Conservation (phyloP, 257 asterid species). For the Paulownia fortunei region DNA sequence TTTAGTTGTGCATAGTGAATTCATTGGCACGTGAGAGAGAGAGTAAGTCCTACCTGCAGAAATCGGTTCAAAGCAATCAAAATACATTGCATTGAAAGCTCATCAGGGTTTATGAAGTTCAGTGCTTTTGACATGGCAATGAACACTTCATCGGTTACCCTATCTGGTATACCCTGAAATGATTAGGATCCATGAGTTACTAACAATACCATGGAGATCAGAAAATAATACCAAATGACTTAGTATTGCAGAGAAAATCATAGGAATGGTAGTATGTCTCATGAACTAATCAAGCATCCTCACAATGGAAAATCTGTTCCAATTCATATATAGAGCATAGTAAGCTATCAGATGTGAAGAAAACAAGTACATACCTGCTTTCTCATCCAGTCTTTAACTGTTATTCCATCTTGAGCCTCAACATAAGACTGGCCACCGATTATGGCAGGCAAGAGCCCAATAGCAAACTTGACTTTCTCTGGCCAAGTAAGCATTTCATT, state of each 20-base stretch:
- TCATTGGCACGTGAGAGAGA: too few relatives aligned
- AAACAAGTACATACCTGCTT: slow-evolving; percentile 86
- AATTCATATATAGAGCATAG: background rate
- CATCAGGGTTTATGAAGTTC: slow-evolving; percentile 95
- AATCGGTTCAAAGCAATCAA: slow-evolving; percentile 95
- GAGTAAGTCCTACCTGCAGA: slow-evolving; percentile 62
- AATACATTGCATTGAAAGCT: slow-evolving; percentile 96
- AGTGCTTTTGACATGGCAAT: slow-evolving; percentile 99
- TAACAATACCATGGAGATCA: background rate
- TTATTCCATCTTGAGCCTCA: slow-evolving; percentile 95
- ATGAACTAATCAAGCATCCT: slow-evolving; percentile 12
- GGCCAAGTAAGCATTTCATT: slow-evolving; percentile 99
- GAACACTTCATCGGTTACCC: slow-evolving; percentile 87
- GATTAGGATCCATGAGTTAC: slow-evolving; percentile 1
- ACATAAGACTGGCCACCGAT: slow-evolving; percentile 95
- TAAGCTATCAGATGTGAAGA: background rate
- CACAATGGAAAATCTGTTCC: background rate
- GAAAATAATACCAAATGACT: background rate
- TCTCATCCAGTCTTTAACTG: slow-evolving; percentile 95
- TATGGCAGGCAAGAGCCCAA: slow-evolving; percentile 96
- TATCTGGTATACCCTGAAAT: slow-evolving; percentile 89
- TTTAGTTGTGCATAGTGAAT: too few relatives aligned
- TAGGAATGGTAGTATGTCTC: background rate
- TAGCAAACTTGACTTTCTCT: slow-evolving; percentile 92
- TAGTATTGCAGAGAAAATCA: background rate